These are phyloP conservation scores for Phytophthora meadii DNA, from an alignment of 352 stramenopile genomes.

Conservation along the genomic window DNA sequence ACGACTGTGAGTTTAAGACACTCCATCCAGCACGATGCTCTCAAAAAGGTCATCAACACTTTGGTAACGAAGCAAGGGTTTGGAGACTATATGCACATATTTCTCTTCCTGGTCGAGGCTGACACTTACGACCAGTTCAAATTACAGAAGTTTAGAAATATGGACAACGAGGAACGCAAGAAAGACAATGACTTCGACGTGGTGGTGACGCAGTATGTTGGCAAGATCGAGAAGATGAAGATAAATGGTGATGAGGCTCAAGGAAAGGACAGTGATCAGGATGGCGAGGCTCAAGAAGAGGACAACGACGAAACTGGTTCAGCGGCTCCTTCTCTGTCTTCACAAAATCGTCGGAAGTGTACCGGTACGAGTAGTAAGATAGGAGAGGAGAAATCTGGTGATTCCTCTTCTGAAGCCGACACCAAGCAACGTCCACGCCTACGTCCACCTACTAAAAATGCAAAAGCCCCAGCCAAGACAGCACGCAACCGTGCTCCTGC, in stretches of 20 bases:
- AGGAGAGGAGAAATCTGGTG: not conserved
- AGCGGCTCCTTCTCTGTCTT: too few relatives aligned
- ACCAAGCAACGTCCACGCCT: too few relatives aligned
- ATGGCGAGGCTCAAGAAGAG: too few relatives aligned
- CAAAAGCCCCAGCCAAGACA: not conserved
- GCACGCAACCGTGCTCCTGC: too few relatives aligned
- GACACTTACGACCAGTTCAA: slow-evolving; percentile 36
- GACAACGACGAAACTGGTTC: too few relatives aligned
- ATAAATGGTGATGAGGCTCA: too few relatives aligned
- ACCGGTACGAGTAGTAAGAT: too few relatives aligned
- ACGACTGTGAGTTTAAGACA: slow-evolving; percentile 25
- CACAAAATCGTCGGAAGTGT: too few relatives aligned
- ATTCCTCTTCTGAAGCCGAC: too few relatives aligned
- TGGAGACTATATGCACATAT: slow-evolving; percentile 33
- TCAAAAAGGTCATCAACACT: slow-evolving; percentile 27
- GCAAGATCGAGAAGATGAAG: slow-evolving; percentile 1
- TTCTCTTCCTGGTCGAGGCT: slow-evolving; percentile 44
- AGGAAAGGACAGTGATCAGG: too few relatives aligned
- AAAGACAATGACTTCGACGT: not conserved
- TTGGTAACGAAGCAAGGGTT: slow-evolving; percentile 14
- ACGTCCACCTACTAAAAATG: not conserved
- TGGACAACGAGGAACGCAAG: slow-evolving; percentile 4
- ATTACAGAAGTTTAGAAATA: slow-evolving; percentile 29
- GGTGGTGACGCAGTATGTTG: slow-evolving; percentile 23
- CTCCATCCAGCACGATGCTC: slow-evolving; percentile 35